These are phyloP conservation scores for Metschnikowia chrysomelidarum DNA, from an alignment of 805 yeast species.

Conservation along the genomic window DNA sequence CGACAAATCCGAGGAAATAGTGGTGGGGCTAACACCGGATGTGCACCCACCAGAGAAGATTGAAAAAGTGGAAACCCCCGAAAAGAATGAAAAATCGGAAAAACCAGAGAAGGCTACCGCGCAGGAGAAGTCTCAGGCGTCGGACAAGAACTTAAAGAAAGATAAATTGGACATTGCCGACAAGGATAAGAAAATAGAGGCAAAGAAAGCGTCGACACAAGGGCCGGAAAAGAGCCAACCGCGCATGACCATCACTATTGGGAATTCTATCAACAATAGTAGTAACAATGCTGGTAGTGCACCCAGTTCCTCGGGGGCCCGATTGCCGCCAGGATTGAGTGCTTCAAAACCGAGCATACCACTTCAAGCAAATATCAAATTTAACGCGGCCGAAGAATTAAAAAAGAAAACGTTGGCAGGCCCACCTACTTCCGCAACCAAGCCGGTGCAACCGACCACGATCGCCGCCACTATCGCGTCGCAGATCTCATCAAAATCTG, in stretches of 20 bases:
- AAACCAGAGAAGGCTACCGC: background rate
- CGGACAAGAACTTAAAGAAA: slow-evolving; percentile 6
- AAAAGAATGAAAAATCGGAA: background rate
- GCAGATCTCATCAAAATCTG: too few species aligned
- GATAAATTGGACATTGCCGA: background rate
- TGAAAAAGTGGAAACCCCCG: background rate
- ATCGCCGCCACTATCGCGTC: background rate
- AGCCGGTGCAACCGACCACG: background rate
- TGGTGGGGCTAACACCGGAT: too few species aligned
- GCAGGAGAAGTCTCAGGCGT: background rate
- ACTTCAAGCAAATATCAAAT: slow-evolving; percentile 6
- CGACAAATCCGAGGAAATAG: background rate
- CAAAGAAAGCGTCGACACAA: too few species aligned
- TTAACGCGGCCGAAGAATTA: slow-evolving; percentile 18
- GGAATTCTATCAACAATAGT: slow-evolving; percentile 5
- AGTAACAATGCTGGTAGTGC: background rate
- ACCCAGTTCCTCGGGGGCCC: background rate
- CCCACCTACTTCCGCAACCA: slow-evolving; percentile 11
- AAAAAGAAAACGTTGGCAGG: slow-evolving; percentile 19
- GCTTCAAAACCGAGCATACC: slow-evolving; percentile 18
- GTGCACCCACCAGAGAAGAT: background rate
- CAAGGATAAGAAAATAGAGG: background rate
- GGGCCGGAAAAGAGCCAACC: background rate
- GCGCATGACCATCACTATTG: slow-evolving; percentile 8
- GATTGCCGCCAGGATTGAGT: slow-evolving; percentile 17